These are phyloP conservation scores for Podospora anserina DNA, from an alignment of 495 filamentous ascomycete species.

Conservation along the genomic window DNA sequence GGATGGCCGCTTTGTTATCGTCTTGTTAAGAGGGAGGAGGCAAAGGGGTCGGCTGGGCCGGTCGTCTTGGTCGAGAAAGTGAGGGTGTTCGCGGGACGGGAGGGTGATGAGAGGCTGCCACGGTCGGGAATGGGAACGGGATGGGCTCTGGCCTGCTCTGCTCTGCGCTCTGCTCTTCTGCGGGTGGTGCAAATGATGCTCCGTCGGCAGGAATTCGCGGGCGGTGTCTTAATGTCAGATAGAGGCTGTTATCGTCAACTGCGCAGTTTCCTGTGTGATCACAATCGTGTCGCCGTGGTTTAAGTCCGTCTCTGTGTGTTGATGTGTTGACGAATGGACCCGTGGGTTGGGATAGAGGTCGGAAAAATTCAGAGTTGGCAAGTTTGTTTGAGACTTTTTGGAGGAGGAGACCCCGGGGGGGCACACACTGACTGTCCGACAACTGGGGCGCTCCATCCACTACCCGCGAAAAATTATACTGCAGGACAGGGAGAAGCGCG, in stretches of 20 bases:
- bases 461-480: slow-evolving; percentile 24
- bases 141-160: not conserved
- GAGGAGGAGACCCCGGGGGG: slow-evolving; percentile 24
- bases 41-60: slow-evolving; percentile 9
- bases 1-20: not conserved
- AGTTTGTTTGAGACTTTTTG: slow-evolving; percentile 30
- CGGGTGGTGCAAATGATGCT: slow-evolving; percentile 23
- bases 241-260: slow-evolving; percentile 19
- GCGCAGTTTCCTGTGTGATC: slow-evolving; percentile 25
- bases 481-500: slow-evolving; percentile 6
- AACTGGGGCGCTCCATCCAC: slow-evolving; percentile 5
- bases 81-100: slow-evolving; percentile 17
- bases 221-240: slow-evolving; percentile 28
- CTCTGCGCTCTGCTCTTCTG: slow-evolving; percentile 10
- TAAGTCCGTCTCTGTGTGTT: slow-evolving; percentile 23
- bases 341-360: slow-evolving; percentile 26
- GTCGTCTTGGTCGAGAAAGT: slow-evolving; percentile 17
- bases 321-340: slow-evolving; percentile 27
- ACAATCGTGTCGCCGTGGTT: slow-evolving; percentile 32
- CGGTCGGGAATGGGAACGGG: slow-evolving; percentile 28
- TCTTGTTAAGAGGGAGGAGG: not conserved
- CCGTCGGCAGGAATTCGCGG: slow-evolving; percentile 30
- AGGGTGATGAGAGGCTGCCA: slow-evolving; percentile 20
- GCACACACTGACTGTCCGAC: slow-evolving; percentile 16
- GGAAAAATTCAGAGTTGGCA: slow-evolving; percentile 29